A percentile compares a stretch with the other conserved stretches of the same genome.
Evolutionary conservation across 495 filamentous ascomycete species (phyloP).

Genomic region (Chaetomium fimeti): DNA sequence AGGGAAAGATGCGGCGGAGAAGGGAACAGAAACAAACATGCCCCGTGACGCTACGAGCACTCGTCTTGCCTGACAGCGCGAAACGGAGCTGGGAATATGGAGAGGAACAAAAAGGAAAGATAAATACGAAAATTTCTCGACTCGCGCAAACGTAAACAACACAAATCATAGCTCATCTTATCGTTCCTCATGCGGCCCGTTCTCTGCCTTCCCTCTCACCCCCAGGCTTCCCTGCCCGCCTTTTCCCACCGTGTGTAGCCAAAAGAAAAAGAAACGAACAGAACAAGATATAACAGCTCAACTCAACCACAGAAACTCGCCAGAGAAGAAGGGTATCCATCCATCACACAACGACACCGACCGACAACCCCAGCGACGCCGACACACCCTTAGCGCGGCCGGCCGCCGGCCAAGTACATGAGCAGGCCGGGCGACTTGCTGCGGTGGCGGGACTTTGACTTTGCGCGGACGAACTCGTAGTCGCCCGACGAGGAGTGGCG

Average conservation of each 20-base stretch:
- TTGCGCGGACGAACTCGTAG: slow-evolving; percentile 60
- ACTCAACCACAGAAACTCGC: too few relatives aligned
- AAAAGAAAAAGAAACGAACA: neutral
- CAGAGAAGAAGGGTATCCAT: neutral
- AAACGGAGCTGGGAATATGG: neutral
- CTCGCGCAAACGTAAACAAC: slow-evolving; percentile 18
- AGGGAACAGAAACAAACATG: neutral
- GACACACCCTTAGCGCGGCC: slow-evolving; percentile 34
- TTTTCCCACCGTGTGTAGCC: neutral
- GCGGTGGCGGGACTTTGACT: slow-evolving; percentile 43
- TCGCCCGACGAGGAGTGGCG: slow-evolving; percentile 42
- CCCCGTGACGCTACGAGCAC: too few relatives aligned
- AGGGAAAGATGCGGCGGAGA: neutral
- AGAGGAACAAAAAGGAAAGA: neutral
- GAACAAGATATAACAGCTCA: neutral
- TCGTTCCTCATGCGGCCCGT: slow-evolving; percentile 12
- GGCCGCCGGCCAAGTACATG: slow-evolving; percentile 49
- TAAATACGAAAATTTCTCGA: slow-evolving; percentile 16
- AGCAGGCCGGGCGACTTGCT: slow-evolving; percentile 50
- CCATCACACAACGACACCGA: slow-evolving; percentile 4
- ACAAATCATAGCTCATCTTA: slow-evolving; percentile 19
- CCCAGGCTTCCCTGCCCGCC: neutral
- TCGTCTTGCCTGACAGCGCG: neutral
- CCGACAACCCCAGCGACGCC: slow-evolving; percentile 10
- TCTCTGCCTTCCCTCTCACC: neutral